These are phyloP conservation scores for Stropharia rugosoannulata DNA, from an alignment of 768 basidiomycete species.

Conservation along the genomic window DNA sequence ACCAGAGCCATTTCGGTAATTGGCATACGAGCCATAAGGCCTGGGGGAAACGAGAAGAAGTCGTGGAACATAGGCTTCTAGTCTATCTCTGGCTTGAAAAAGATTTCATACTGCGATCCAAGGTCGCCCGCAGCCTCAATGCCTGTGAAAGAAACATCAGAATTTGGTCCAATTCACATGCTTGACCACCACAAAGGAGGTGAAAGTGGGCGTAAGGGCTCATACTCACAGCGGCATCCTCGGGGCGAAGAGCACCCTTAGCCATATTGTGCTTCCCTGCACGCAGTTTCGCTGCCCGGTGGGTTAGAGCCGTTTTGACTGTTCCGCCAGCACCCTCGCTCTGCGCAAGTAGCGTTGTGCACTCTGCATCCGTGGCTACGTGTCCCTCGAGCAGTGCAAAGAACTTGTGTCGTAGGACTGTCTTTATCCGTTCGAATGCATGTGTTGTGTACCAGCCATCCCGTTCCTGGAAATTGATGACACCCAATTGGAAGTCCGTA, in stretches of 20 bases:
- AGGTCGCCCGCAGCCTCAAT: constrained; percentile 61
- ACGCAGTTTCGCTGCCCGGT: constrained; percentile 52
- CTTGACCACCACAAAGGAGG: constrained; percentile 46
- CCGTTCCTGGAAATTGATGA: constrained; percentile 51
- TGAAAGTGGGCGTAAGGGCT: not conserved
- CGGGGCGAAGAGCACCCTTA: constrained; percentile 77
- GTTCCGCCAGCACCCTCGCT: constrained; percentile 29
- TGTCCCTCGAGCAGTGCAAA: constrained; percentile 75
- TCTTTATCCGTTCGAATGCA: constrained; percentile 81
- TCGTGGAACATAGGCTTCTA: not conserved
- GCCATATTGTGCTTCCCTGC: constrained; percentile 87
- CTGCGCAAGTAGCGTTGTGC: constrained; percentile 55
- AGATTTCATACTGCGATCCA: constrained; percentile 53
- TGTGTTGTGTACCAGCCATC: constrained; percentile 88
- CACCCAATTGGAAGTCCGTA: not conserved
- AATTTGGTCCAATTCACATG: constrained; percentile 7
- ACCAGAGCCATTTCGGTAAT: no score
- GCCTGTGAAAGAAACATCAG: constrained; percentile 42
- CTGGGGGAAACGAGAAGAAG: no score
- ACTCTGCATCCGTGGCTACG: constrained; percentile 71
- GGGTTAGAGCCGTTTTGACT: constrained; percentile 35
- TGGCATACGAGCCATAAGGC: no score
- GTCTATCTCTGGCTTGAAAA: constrained; percentile 26
- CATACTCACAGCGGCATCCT: constrained; percentile 76
- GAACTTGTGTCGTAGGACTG: constrained; percentile 83